Conservation (phyloP, 208 protist genomes). For the Leishmania aethiopica region DNA sequence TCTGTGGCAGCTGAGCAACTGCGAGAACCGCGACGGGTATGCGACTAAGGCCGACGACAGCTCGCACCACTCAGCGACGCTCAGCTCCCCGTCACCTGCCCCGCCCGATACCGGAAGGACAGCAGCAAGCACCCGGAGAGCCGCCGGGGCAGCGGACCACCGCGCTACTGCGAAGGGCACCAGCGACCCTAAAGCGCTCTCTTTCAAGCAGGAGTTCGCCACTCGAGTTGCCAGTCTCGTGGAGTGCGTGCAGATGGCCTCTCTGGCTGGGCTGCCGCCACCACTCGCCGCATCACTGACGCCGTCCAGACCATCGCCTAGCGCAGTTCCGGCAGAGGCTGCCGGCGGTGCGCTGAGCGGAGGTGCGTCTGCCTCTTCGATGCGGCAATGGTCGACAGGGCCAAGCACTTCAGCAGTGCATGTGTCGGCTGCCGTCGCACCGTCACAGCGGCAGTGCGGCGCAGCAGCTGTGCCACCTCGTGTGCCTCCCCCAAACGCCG, state of each 20-base stretch:
- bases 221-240: conserved; percentile 14
- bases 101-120: not conserved
- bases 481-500: not conserved
- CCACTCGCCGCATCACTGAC: conserved; percentile 22
- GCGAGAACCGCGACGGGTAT: not conserved
- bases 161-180: not conserved
- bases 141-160: not conserved
- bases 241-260: conserved; percentile 22
- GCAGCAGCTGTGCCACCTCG: not conserved
- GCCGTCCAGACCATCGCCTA: not conserved
- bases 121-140: not conserved
- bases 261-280: conserved; percentile 20
- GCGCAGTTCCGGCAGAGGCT: not conserved
- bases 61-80: not conserved
- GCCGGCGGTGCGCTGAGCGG: not conserved
- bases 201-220: conserved; percentile 11
- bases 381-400: not conserved
- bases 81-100: not conserved
- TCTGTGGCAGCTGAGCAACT: conserved; percentile 22
- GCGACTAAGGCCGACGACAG: not conserved
- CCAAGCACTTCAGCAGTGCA: not conserved
- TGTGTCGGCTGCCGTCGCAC: not conserved
- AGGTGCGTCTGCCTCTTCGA: not conserved
- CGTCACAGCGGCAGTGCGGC: not conserved
- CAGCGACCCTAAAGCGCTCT: not conserved